phyloP scores from a whole-genome alignment of 345 rosid genomes.

The Populus euphratica region DNA sequence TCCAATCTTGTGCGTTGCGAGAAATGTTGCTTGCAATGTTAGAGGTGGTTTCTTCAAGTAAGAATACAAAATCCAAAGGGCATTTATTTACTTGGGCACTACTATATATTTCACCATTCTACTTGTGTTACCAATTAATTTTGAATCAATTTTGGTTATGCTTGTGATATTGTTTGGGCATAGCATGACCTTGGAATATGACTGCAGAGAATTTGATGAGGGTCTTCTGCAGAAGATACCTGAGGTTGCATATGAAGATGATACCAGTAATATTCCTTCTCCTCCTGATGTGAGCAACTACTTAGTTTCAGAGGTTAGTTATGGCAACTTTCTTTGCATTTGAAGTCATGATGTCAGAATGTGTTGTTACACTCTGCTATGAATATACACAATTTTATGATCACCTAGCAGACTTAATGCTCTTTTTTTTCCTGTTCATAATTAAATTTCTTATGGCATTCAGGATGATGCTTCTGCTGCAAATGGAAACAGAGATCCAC shows the following conservation, averaged over 20 bases:
- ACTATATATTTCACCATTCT: constrained; percentile 2
- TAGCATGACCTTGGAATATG: constrained; percentile 23
- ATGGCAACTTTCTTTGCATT: constrained; percentile 3
- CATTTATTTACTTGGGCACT: background rate
- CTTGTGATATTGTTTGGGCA: constrained; percentile 16
- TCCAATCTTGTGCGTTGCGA: constrained; percentile 84
- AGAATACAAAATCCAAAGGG: constrained; percentile 14
- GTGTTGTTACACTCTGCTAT: background rate
- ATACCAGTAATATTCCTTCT: constrained; percentile 60
- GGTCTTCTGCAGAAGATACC: constrained; percentile 69
- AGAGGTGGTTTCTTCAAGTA: constrained; percentile 98
- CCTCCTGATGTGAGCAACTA: constrained; percentile 96
- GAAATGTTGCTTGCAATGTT: constrained; percentile 95
- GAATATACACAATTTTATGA: background rate
- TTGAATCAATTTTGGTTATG: constrained; percentile 11
- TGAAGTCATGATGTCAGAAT: background rate
- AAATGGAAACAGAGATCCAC: constrained; percentile 69
- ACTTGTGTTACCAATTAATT: constrained; percentile 6
- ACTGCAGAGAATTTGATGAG: constrained; percentile 89
- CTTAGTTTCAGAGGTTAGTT: constrained; percentile 85
- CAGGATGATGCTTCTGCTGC: constrained; percentile 71
- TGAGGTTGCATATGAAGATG: constrained; percentile 82
- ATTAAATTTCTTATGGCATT: constrained; percentile 22
- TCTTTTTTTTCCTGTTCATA: constrained; percentile 9
- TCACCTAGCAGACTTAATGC: background rate